Percentiles rank a stretch among this genome's conserved stretches.
phyloP scores from a whole-genome alignment of 192 early-diverging fungal genomes.

The Pecoramyces ruminantium region DNA sequence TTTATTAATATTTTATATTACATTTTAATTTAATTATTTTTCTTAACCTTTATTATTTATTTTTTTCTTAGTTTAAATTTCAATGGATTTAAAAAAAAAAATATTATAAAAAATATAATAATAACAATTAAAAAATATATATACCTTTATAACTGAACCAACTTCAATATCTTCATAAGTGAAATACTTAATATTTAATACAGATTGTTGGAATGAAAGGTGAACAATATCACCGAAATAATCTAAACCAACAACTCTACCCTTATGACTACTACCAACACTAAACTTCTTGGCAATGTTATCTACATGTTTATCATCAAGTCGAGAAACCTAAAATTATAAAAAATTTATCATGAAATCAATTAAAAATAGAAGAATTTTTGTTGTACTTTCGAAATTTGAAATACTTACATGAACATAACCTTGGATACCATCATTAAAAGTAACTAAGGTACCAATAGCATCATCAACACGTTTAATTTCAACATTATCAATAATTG shows the following conservation, averaged over 20 bases:
- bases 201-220: constrained; percentile 48
- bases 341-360: no score
- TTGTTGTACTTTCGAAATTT: no score
- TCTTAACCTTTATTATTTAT: no score
- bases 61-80: no score
- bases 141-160: constrained; percentile 35
- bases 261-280: constrained; percentile 55
- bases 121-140: neutral
- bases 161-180: constrained; percentile 44
- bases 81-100: no score
- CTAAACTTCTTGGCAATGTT: constrained; percentile 32
- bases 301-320: constrained; percentile 45
- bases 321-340: constrained; percentile 37
- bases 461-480: constrained; percentile 42
- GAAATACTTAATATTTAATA: constrained; percentile 53
- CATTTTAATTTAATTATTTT: no score
- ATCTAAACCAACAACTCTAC: constrained; percentile 62
- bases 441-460: constrained; percentile 42
- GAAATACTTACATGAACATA: constrained; percentile 38
- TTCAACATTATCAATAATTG: constrained; percentile 37
- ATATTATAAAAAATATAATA: neutral
- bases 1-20: no score
- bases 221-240: constrained; percentile 54
- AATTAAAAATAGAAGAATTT: no score
- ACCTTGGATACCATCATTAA: constrained; percentile 26